Conservation (phyloP, 495 filamentous ascomycete species). For the Stereocaulon alpinum region DNA sequence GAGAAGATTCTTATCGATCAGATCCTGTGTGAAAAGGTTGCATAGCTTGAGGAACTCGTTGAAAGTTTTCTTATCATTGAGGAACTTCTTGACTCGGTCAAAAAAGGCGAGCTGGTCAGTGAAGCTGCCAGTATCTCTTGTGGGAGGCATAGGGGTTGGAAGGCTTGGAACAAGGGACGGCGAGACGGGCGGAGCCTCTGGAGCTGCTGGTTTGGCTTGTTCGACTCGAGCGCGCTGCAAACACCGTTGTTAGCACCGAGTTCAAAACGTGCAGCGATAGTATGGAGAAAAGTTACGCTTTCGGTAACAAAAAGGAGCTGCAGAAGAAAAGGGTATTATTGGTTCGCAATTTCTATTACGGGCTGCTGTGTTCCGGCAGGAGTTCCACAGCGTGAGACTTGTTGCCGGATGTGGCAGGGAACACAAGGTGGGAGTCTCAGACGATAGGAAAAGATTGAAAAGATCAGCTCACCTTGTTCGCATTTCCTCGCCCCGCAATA, state of each 20-base stretch:
- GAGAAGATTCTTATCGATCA: conserved; percentile 73
- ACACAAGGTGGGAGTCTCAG: neutral
- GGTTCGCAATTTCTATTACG: too few relatives aligned
- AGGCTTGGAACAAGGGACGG: conserved; percentile 78
- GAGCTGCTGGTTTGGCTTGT: conserved; percentile 48
- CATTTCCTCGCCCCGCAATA: conserved; percentile 31
- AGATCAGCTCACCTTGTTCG: conserved; percentile 39
- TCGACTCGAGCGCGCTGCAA: conserved; percentile 53
- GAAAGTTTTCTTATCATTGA: conserved; percentile 81
- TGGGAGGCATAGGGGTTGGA: conserved; percentile 74
- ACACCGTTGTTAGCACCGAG: neutral
- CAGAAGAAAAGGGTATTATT: too few relatives aligned
- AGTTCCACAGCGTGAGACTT: neutral
- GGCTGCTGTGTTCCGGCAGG: too few relatives aligned
- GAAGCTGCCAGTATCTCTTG: conserved; percentile 45
- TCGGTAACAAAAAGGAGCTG: too few relatives aligned
- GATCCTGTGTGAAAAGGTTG: conserved; percentile 82
- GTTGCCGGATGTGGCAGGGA: neutral
- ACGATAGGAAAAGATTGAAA: neutral
- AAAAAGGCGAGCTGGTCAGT: conserved; percentile 88
- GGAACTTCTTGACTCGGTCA: conserved; percentile 91
- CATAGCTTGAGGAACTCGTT: conserved; percentile 93
- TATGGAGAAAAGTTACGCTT: neutral
- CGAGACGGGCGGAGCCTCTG: conserved; percentile 63
- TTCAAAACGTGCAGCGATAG: neutral